These are phyloP conservation scores for Amanita jacksonii DNA, from an alignment of 768 basidiomycete species.

Conservation along the genomic window DNA sequence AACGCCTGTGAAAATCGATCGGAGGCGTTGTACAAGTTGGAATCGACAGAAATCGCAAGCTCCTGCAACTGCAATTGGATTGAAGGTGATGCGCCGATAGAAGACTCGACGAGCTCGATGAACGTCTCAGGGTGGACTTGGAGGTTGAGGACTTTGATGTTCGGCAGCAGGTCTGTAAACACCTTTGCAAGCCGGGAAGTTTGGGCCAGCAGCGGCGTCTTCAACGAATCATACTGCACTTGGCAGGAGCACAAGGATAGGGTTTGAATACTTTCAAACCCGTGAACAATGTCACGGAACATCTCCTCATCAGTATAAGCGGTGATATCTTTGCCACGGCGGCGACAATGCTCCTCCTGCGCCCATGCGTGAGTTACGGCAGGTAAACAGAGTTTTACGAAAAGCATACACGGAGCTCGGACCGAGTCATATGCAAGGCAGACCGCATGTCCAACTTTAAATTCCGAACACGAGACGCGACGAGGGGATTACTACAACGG, in stretches of 20 bases:
- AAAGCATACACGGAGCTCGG: not conserved
- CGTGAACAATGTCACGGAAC: constrained; percentile 1
- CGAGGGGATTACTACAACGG: not conserved
- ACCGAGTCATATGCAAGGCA: constrained; percentile 2
- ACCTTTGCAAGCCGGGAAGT: constrained; percentile 2
- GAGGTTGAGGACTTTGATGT: constrained; percentile 1
- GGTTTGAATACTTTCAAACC: constrained; percentile 3
- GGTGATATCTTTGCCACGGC: not conserved
- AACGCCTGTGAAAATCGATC: constrained; percentile 2
- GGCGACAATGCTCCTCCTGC: constrained; percentile 4
- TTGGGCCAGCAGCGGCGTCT: not conserved
- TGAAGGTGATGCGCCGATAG: not conserved
- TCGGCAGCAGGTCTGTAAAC: constrained; percentile 1
- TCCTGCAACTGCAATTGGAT: not conserved
- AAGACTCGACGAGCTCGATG: constrained; percentile 3
- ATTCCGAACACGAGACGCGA: not conserved
- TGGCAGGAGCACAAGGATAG: constrained; percentile 4
- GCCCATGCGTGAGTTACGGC: not conserved
- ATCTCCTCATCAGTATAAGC: constrained; percentile 1
- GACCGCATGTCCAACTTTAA: constrained; percentile 3
- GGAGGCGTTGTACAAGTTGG: not conserved
- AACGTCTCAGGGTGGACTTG: constrained; percentile 6
- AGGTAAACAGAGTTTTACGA: not conserved
- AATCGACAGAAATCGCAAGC: constrained; percentile 1
- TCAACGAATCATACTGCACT: constrained; percentile 1